phyloP scores from a whole-genome alignment of 2,329 filamentous ascomycete genomes.

The Allantophomopsis cytisporea region DNA sequence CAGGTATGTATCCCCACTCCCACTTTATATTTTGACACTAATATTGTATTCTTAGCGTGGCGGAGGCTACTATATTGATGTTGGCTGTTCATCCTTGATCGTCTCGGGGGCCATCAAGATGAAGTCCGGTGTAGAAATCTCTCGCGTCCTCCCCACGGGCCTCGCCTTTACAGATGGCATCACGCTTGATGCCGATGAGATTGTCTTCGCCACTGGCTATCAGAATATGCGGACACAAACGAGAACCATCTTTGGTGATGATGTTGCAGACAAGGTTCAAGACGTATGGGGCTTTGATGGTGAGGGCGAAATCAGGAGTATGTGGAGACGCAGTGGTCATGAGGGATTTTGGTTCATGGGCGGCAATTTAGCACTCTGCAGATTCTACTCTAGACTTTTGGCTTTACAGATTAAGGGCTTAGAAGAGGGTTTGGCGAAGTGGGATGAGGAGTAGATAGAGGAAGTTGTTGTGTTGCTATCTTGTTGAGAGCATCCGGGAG shows the following conservation, averaged over 20 bases:
- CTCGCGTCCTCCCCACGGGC: slow-evolving; percentile 22
- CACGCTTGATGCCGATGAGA: slow-evolving; percentile 31
- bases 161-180: slow-evolving; percentile 27
- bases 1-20: too few species aligned
- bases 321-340: slow-evolving; percentile 31
- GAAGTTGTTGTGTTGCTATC: too few species aligned
- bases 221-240: slow-evolving; percentile 37
- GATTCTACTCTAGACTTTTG: slow-evolving; percentile 29
- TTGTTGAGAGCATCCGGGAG: too few species aligned
- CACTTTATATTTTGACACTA: too few species aligned
- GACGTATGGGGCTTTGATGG: slow-evolving; percentile 32
- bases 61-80: slow-evolving; percentile 44
- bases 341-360: slow-evolving; percentile 36
- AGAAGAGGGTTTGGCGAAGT: slow-evolving; percentile 20
- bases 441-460: slow-evolving; percentile 5
- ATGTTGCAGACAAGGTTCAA: slow-evolving; percentile 29
- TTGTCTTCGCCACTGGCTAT: slow-evolving; percentile 32
- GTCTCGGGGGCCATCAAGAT: slow-evolving; percentile 37
- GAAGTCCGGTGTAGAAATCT: slow-evolving; percentile 29
- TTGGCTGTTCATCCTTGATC: slow-evolving; percentile 35
- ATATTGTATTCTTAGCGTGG: slow-evolving; percentile 25
- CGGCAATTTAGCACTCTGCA: slow-evolving; percentile 31
- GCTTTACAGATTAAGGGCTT: slow-evolving; percentile 32
- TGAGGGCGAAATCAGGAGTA: slow-evolving; percentile 27
- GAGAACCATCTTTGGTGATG: slow-evolving; percentile 32